phyloP scores from a whole-genome alignment of 495 filamentous ascomycete genomes.

The Aspergillus conjunctus region DNA sequence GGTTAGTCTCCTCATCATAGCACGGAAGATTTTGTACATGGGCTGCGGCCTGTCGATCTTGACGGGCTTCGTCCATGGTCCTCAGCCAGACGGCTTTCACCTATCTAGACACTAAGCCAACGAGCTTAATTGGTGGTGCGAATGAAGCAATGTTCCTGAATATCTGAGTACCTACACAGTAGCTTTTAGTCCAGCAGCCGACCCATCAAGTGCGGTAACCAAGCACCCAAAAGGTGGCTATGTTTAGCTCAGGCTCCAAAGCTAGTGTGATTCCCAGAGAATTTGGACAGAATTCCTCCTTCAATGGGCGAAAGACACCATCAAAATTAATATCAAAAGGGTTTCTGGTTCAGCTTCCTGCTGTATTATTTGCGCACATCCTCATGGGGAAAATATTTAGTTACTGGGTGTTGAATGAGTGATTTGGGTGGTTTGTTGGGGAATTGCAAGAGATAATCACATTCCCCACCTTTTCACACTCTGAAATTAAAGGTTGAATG shows the following conservation, averaged over 20 bases:
- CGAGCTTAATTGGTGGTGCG: too few species aligned
- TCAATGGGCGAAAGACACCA: background rate
- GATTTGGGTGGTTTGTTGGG: background rate
- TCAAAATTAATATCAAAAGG: background rate
- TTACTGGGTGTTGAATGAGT: background rate
- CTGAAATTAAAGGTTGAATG: background rate
- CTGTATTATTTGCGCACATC: background rate
- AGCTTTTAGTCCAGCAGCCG: too few species aligned
- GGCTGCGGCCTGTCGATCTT: too few species aligned
- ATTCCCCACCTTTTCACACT: background rate
- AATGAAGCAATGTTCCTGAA: too few species aligned
- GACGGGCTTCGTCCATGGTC: too few species aligned
- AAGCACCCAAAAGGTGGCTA: too few species aligned
- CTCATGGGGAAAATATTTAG: background rate
- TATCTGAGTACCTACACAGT: too few species aligned
- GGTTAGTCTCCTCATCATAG: too few species aligned
- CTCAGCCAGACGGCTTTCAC: too few species aligned
- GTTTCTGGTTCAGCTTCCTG: background rate
- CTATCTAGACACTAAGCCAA: too few species aligned
- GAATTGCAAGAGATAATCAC: background rate
- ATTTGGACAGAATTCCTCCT: background rate
- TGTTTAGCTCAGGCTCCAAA: background rate
- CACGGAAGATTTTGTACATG: too few species aligned
- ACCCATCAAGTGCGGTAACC: too few species aligned
- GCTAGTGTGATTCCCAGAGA: background rate